Base-by-base conservation (phyloP, 768 basidiomycete species). In the Leccinellum rugosiceps region DNA sequence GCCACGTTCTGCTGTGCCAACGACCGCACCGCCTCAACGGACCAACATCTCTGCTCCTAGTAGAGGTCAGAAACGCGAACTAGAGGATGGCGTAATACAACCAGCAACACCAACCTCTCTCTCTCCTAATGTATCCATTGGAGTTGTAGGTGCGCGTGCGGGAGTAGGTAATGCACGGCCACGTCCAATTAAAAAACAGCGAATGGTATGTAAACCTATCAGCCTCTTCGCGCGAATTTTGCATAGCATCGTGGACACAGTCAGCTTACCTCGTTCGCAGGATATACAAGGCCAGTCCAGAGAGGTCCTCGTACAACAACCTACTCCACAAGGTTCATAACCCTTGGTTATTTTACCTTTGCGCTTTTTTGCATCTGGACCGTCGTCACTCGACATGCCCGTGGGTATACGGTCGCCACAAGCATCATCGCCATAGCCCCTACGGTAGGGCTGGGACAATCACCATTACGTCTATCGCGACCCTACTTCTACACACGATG, bases 141-240 rank as follows among this genome's bases (percentile, higher is more conserved):
- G 65, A 32, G 69, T 79, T 15, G 64, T 82, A 15, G 79, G 79
- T 62, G 79, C 84, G 26, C 83, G 83, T 63, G 83, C 85, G 10
- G 87, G 87, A 17, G 77, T 75, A 35, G 77, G 76, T 8, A 81
- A 78, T 47, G 80, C 78, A 14, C 77, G 85, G 55, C 87, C 88
- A 28, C 77, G 88, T 62, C 88, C 88, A 21, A 66, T 85, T 44
- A 91, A 91, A 80, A 90, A 88, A 72, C 87, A 84, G 66, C 80
- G 86, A 59, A 77, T 88, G 83, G 88, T 90, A 63, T 65, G 84
- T 57, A 46, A 14, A 26, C n/a, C 8, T 10, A 14, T 26, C 8
- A 35, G 10, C 19, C 25, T 41, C 23, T 49, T 25, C 5, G 0
- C 48, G 19, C 21, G 34, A 41, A 49, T 50, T 8, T 30, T 26